Evolutionary conservation across 2,329 filamentous ascomycete species (phyloP).

Genomic region (Thermomyces lanuginosus): DNA sequence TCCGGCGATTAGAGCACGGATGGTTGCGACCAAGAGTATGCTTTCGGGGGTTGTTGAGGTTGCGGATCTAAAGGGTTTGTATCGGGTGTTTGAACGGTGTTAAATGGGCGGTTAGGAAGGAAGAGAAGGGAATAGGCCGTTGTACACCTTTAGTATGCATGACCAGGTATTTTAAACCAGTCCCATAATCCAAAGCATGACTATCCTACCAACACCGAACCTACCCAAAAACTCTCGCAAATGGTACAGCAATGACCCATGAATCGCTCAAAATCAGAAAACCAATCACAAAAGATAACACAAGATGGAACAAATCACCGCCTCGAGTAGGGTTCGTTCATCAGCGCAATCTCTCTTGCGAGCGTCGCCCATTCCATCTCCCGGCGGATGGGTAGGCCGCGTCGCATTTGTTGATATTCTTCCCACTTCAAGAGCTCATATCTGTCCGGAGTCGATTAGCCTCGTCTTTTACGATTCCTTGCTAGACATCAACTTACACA

Average conservation of each 20-base stretch:
- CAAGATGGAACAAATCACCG: slow-evolving; percentile 22
- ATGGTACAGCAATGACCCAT: background rate
- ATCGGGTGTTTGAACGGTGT: slow-evolving; percentile 88
- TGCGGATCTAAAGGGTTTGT: slow-evolving; percentile 80
- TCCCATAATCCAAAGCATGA: no score
- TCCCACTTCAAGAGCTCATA: slow-evolving; percentile 94
- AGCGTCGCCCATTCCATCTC: slow-evolving; percentile 88
- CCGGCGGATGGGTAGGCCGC: slow-evolving; percentile 42
- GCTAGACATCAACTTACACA: slow-evolving; percentile 43
- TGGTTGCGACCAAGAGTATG: slow-evolving; percentile 66
- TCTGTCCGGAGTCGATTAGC: slow-evolving; percentile 18
- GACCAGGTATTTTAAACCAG: no score
- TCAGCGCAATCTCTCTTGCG: slow-evolving; percentile 74
- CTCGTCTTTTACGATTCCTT: no score
- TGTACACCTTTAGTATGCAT: background rate
- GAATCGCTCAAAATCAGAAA: slow-evolving; percentile 1
- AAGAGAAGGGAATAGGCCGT: background rate
- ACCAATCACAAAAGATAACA: slow-evolving; percentile 1
- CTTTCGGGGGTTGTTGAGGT: slow-evolving; percentile 70
- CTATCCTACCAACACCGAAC: no score
- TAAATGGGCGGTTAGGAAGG: slow-evolving; percentile 26
- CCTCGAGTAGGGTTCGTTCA: slow-evolving; percentile 86
- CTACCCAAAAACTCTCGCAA: no score
- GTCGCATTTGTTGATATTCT: slow-evolving; percentile 48
- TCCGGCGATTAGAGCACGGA: slow-evolving; percentile 64